Conservation (phyloP, 2,329 filamentous ascomycete genomes). For the Colletotrichum horii region DNA sequence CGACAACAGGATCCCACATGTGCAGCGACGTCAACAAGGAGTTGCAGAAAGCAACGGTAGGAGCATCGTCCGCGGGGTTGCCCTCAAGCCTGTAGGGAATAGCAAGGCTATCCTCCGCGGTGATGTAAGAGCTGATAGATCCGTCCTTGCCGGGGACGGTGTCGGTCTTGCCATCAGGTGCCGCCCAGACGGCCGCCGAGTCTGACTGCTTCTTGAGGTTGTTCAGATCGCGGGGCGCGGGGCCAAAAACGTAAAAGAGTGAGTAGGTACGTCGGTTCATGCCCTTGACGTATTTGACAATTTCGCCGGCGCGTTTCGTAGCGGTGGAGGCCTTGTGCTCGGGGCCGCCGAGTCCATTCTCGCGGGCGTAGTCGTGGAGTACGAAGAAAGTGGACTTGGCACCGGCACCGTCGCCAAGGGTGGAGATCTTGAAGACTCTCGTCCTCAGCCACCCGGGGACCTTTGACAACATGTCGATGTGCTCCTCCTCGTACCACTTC, state of each 20-base stretch:
- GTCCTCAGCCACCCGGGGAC: constrained; percentile 82
- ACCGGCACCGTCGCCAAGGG: constrained; percentile 57
- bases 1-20: constrained; percentile 82
- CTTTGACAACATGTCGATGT: constrained; percentile 72
- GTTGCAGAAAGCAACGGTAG: constrained; percentile 78
- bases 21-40: constrained; percentile 77
- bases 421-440: constrained; percentile 71
- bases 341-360: constrained; percentile 69
- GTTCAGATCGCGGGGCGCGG: constrained; percentile 71
- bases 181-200: constrained; percentile 53
- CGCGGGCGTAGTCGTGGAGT: constrained; percentile 74
- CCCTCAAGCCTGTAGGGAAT: constrained; percentile 81
- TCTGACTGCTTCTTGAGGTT: constrained; percentile 57
- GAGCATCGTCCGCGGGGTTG: constrained; percentile 67
- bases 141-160: constrained; percentile 50
- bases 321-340: constrained; percentile 68
- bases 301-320: constrained; percentile 65
- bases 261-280: constrained; percentile 67
- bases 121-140: constrained; percentile 70
- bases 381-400: constrained; percentile 59
- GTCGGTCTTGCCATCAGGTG: constrained; percentile 63
- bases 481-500: constrained; percentile 79
- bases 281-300: constrained; percentile 64
- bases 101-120: constrained; percentile 69
- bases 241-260: constrained; percentile 82